Evolutionary conservation across 164 flowering plant species (phyloP).

Genomic region (Aristolochia fimbriata): DNA sequence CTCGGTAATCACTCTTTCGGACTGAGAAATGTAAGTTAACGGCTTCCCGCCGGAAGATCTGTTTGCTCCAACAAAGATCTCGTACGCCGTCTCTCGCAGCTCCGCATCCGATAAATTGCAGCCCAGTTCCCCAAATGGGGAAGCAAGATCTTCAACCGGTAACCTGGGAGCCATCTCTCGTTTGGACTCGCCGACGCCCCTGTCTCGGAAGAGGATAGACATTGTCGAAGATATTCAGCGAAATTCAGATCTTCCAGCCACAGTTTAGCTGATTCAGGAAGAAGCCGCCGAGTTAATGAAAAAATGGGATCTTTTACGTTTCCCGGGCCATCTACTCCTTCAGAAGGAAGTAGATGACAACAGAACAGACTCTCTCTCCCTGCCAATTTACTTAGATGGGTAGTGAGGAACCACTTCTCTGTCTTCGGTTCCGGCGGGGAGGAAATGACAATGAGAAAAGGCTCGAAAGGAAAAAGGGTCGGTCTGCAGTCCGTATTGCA

Average conservation of each 20-base stretch:
- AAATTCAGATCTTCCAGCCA: no score
- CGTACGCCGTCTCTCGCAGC: constrained; percentile 68
- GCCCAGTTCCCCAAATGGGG: constrained; percentile 57
- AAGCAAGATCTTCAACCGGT: constrained; percentile 29
- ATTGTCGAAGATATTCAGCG: constrained; percentile 17
- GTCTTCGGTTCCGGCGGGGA: no score
- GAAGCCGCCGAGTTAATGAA: no score
- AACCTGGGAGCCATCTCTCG: constrained; percentile 22
- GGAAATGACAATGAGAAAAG: no score
- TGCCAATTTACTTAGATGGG: no score
- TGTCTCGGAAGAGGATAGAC: constrained; percentile 71
- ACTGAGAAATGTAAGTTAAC: constrained; percentile 36
- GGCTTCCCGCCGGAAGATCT: constrained; percentile 70
- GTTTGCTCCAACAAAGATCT: constrained; percentile 67
- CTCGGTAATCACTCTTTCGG: constrained; percentile 9
- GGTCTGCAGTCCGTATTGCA: no score
- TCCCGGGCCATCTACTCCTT: no score
- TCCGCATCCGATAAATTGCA: constrained; percentile 46
- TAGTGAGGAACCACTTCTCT: no score
- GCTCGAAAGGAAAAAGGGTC: no score
- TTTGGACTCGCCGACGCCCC: constrained; percentile 51
- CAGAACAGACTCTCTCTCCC: no score
- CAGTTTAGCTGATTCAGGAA: neutral
- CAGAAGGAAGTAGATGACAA: no score
- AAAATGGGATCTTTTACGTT: neutral